Percentiles rank a stretch among this genome's conserved stretches.
These are phyloP conservation scores for Vitis amurensis DNA, from an alignment of 164 flowering plant species.

Conservation along the genomic window DNA sequence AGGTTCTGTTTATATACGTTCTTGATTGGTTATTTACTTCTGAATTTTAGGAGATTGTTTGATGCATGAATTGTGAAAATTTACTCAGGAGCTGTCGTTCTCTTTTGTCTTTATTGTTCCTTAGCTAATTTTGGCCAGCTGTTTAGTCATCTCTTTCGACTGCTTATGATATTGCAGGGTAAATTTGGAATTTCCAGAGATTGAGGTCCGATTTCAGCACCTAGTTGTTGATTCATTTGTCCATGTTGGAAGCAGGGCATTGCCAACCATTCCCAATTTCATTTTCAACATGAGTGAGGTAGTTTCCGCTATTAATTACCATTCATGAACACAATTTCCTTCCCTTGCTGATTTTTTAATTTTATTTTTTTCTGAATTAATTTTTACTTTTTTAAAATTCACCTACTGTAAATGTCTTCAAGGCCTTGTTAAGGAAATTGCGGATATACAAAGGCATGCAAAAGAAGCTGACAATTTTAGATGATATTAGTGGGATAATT, in stretches of 20 bases:
- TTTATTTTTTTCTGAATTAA: neutral
- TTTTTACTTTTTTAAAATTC: neutral
- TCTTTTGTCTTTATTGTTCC: neutral
- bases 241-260: slow-evolving; percentile 86
- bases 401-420: slow-evolving; percentile 2
- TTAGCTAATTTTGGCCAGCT: neutral
- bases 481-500: slow-evolving; percentile 70
- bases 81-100: neutral
- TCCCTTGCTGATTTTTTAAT: neutral
- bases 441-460: slow-evolving; percentile 54
- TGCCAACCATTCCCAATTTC: slow-evolving; percentile 94
- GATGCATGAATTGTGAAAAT: neutral
- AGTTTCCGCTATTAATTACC: neutral
- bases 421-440: slow-evolving; percentile 77
- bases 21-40: neutral
- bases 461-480: slow-evolving; percentile 65
- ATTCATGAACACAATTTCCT: neutral
- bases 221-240: slow-evolving; percentile 72
- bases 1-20: too few relatives aligned
- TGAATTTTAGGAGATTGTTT: neutral
- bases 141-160: neutral
- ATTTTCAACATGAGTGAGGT: slow-evolving; percentile 87
- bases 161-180: slow-evolving; percentile 50
- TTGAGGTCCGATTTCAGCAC: slow-evolving; percentile 83
- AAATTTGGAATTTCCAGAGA: slow-evolving; percentile 79